Evolutionary conservation across 805 yeast genomes (phyloP).

Genomic region (Kodamaea neixiangensis): DNA sequence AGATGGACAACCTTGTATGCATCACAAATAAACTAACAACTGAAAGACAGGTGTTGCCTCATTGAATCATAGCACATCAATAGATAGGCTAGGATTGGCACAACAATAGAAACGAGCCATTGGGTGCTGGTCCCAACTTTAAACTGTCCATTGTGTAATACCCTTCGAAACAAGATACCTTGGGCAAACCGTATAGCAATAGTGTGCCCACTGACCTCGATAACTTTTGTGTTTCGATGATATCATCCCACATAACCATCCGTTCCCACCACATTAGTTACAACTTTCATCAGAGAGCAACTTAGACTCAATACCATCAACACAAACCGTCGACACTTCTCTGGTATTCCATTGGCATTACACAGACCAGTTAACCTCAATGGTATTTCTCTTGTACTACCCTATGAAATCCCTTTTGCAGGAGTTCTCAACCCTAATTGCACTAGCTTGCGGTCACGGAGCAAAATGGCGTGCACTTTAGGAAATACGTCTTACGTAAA

Average conservation of each 20-base stretch:
- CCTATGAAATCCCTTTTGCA: neutral
- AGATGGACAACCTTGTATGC: too few relatives aligned
- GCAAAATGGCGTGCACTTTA: neutral
- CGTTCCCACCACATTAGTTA: too few relatives aligned
- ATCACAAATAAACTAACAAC: too few relatives aligned
- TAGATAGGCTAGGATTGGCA: neutral
- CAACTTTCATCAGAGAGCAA: neutral
- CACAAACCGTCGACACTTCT: neutral
- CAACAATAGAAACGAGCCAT: neutral
- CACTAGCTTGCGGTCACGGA: neutral
- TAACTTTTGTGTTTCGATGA: neutral
- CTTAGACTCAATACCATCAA: neutral
- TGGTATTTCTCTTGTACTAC: neutral
- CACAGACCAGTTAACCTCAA: neutral
- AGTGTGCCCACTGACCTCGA: neutral
- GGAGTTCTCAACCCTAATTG: neutral
- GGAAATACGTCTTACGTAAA: neutral
- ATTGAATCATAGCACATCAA: neutral
- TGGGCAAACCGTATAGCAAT: neutral
- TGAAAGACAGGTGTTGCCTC: too few relatives aligned
- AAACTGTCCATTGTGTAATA: neutral
- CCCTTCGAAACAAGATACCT: neutral
- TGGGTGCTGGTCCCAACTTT: neutral
- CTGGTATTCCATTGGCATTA: neutral
- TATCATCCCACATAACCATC: neutral